Evolutionary conservation across 805 yeast genomes (phyloP), one percentile per base, ranked within the genome.

Genomic region (Priceomyces castillae): DNA sequence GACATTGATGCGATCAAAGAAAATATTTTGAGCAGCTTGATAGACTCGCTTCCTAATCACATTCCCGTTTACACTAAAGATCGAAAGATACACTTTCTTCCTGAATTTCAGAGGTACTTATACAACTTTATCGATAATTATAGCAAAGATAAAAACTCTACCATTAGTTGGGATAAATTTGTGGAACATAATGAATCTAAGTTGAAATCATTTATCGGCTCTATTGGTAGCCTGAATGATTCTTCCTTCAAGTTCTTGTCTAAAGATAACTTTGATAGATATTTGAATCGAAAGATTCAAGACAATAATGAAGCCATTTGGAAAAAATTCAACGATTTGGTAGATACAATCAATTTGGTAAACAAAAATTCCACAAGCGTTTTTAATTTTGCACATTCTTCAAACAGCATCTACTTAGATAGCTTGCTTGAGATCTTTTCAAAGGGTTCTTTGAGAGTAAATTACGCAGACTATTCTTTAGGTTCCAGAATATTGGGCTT

Each of bases 401-500:
- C 62, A 6, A 56, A 61, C 45, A 51, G 50, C 23, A 51, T 67
- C 7, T 44, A 64, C 16, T 51, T 65, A 12, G 57, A 62, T 34
- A 56, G 59, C 37, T 46, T 69, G 18, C 48, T 67, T 19, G 69
- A 67, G 7, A 44, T 59, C 1, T 53, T 66, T 34, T 50, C 66
- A 34, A 59, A 62, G 45, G 72, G 71, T 0, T 57, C 72, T 0
- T 47, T 61, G n/a, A 60, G 62, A 30, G 53, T 64, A 17, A 69
- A 71, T 46, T 71, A 64, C 46, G 75, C 75, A 5, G 71, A 66
- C 41, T 70, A 65, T 47, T 58, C 51, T 12, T 51, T 64, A 3
- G 74, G 74, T 2, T 48, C 74, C 0, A 51, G 74, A 39, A 66
- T 70, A 3, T 51, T 71, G 14, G 76, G 76, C 2, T 71, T 67